Evolutionary conservation across 73 alveolate genomes (phyloP), one percentile per base, ranked within the genome.

Genomic region (Symbiodinium pilosum): DNA sequence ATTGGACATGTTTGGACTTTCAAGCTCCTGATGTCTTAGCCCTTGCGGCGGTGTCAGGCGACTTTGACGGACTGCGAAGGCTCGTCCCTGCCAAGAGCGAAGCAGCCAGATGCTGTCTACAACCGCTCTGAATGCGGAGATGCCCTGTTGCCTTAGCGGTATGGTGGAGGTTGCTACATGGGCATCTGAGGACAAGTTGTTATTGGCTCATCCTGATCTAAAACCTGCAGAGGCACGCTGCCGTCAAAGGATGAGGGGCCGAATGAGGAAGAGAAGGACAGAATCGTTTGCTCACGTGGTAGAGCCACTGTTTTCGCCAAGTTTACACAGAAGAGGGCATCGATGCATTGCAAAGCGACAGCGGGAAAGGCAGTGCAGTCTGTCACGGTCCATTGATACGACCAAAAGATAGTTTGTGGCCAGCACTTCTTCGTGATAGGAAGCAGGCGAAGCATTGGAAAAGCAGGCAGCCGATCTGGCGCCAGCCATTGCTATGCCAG

Each of bases 251-350:
- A 34, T 20, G 77, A 85, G 40, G 95, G 69, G 18, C 95, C 95
- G 4, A 88, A 68, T 36, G 95, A 36, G 95, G 95, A 88, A 59
- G 95, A 88, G 95, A 88, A 88, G 95, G 94, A 43, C 47, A 18
- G 87, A 36, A 20, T 8, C n/a, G 81, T 38, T 24, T 64, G 81
- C 81, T 20, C 36, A 47, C 59, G 59, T 14, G 6, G 59, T 14
- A 47, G 59, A 14, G 59, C 59, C n/a, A n/a, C n/a, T n/a, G n/a
- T n/a, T n/a, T n/a, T n/a, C n/a, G n/a, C n/a, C n/a, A n/a, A n/a
- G n/a, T n/a, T n/a, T n/a, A n/a, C n/a, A n/a, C 68, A 51, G 28
- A 47, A 11, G 7, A 7, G 7, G 64, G 64, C 64, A 47, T 47
- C 7, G 64, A 7, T 47, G 16, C 71, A 54, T 26, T 30, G 20